A percentile compares a stretch with the other conserved stretches of the same genome.
These are phyloP conservation scores for Auriscalpium vulgare DNA, from an alignment of 768 basidiomycete species.

Conservation along the genomic window DNA sequence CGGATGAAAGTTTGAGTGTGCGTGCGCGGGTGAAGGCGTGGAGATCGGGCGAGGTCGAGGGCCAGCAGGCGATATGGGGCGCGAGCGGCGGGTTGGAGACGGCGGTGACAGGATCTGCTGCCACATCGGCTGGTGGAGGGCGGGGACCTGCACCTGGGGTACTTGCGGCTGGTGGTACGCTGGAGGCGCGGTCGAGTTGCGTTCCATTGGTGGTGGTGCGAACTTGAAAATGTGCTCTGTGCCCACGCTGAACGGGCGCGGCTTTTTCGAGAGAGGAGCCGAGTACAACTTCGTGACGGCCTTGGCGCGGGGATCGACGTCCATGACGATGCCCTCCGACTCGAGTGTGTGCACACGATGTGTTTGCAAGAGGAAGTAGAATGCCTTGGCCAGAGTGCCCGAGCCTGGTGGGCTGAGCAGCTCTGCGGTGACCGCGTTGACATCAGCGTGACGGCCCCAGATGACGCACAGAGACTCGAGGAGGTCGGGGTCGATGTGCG, in stretches of 20 bases:
- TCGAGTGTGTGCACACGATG: constrained; percentile 62
- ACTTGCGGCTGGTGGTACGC: not conserved
- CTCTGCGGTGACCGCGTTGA: constrained; percentile 51
- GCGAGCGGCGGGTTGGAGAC: constrained; percentile 7
- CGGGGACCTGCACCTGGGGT: too few relatives aligned
- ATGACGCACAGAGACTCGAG: constrained; percentile 74
- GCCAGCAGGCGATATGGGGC: constrained; percentile 14
- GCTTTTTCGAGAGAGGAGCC: constrained; percentile 30
- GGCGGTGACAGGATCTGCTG: not conserved
- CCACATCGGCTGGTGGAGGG: constrained; percentile 9
- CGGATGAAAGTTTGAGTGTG: constrained; percentile 1
- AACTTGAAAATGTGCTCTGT: constrained; percentile 1
- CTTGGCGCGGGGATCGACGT: constrained; percentile 26
- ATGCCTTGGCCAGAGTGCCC: constrained; percentile 76
- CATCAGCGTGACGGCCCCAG: constrained; percentile 70
- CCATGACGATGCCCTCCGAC: constrained; percentile 41
- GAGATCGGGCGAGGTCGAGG: constrained; percentile 15
- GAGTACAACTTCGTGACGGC: constrained; percentile 35
- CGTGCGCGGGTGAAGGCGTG: constrained; percentile 6
- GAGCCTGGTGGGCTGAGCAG: constrained; percentile 61
- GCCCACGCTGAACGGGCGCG: constrained; percentile 11
- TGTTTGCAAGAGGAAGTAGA: constrained; percentile 75
- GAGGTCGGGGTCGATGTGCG: constrained; percentile 69
- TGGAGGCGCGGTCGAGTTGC: constrained; percentile 6
- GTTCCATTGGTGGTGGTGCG: constrained; percentile 10